Evolutionary conservation across 1,284 basidiomycete species (phyloP), one percentile per base, ranked within the genome.

Genomic region (Ustilago xerochloae): DNA sequence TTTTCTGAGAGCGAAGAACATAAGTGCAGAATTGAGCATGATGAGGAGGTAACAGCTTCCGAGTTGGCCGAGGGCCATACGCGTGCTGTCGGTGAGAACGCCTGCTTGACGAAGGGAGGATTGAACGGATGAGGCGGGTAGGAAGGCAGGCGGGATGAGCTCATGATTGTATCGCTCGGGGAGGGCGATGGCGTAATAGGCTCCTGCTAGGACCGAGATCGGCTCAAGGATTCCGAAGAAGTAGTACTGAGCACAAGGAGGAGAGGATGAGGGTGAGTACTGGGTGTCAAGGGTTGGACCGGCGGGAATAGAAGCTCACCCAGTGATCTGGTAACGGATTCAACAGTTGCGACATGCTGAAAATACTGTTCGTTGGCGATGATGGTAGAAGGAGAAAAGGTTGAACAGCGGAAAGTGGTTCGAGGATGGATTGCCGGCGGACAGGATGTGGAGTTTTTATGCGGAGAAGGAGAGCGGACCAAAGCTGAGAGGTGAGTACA

Each of bases 201-300:
- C 29, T 3, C 78, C 79, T 7, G 78, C 72, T 4, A 78, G 58
- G 3, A 81, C 78, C 4, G 53, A 54, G 51, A 80, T 43, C 13
- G 79, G 79, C 49, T 81, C 79, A 26, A 81, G 41, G 36, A 81
- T 46, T 20, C 79, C 79, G 35, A 81, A 81, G 53, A 81, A 79
- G 24, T 64, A 28, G 65, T 80, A 80, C 78, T 74, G 54, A 16
- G 10, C 29, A 41, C 24, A 20, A 33, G 5, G 4, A 5, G 7
- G 22, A 5, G 9, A 10, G n/a, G 16, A 33, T 20, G 33, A 30
- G 43, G 29, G 4, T 9, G 18, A 26, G 30, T 33, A 16, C n/a
- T 18, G 22, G 15, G 4, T 9, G 22, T 3, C 6, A 16, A 26
- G 20, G 51, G 1, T 7, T n/a, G 26, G 16, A 30, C 12, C 3